Base-by-base conservation (phyloP, 129 eudicot genomes). In the Glebionis coronaria region DNA sequence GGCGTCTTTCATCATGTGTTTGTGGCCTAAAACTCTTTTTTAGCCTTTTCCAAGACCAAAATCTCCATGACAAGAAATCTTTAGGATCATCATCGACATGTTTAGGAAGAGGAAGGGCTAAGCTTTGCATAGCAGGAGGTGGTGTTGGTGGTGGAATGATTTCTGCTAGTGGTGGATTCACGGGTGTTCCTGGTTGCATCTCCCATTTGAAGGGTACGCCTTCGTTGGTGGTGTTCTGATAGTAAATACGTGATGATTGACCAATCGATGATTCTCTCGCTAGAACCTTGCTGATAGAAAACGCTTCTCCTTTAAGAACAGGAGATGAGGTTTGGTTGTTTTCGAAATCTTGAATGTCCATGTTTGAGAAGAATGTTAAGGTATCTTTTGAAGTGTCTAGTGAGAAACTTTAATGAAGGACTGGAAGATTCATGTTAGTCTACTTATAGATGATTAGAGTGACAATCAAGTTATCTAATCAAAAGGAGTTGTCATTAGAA, bases 201-300 rank as follows among this genome's bases (percentile, higher is more conserved):
- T 92, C 98, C 96, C 98, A 92, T 20, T 74, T 73, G 49, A 88
- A 88, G 9, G 96, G 95, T 9, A 91, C 91, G 2, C 96, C 96
- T 80, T 83, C 88, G 3, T 78, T 78, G 18, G 80, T 63, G 12
- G 80, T 63, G 56, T 57, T 57, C 7, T 88, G 84, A 31, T 85
- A 85, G 67, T 79, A 85, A 0, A 81, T 77, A 28, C 90, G 81
- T 3, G 96, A 92, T 9, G 96, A 88, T 78, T 82, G 80, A 7
- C 95, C 91, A 0, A 78, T 78, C 0, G 89, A 85, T 14, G 88
- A 70, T 29, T 85, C 80, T 67, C 98, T 71, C 6, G 88, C 61
- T 0, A 92, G 82, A 38, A 88, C 68, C 35, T 71, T 82, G 58
- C 61, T 69, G n/a, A 53, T 75, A 27, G 73, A 74, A 28, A 80